Evolutionary conservation across 148 eudicot species (phyloP).

Genomic region (Arctostaphylos glauca): DNA sequence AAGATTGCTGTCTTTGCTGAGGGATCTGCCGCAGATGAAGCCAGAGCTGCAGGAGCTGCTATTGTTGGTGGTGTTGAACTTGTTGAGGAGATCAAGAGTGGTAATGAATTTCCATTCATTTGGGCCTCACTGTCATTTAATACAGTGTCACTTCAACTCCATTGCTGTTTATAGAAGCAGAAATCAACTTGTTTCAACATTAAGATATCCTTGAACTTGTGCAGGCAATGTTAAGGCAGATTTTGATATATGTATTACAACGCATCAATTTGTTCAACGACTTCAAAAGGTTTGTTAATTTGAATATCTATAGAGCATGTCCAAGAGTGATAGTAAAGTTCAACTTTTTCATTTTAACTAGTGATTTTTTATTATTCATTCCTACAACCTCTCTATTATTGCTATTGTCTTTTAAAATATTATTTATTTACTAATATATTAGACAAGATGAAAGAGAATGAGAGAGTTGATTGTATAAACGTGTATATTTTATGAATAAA

Average conservation of each 20-base stretch:
- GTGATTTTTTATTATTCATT: too few species aligned
- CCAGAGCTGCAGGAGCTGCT: slow-evolving; percentile 95
- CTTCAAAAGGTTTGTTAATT: slow-evolving; percentile 60
- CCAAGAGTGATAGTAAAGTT: too few species aligned
- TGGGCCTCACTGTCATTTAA: not conserved
- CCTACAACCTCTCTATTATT: too few species aligned
- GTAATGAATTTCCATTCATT: slow-evolving; percentile 27
- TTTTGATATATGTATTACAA: slow-evolving; percentile 90
- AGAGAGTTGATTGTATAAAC: too few species aligned
- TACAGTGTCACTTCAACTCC: not conserved
- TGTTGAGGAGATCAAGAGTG: slow-evolving; percentile 63
- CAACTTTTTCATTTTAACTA: too few species aligned
- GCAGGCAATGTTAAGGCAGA: slow-evolving; percentile 65
- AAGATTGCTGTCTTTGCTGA: slow-evolving; percentile 96
- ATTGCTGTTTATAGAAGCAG: not conserved
- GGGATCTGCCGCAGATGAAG: slow-evolving; percentile 93
- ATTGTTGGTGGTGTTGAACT: slow-evolving; percentile 86
- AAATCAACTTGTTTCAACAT: not conserved
- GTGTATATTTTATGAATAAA: too few species aligned
- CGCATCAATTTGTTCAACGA: slow-evolving; percentile 73
- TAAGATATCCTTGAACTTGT: slow-evolving; percentile 11
- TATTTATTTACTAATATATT: too few species aligned
- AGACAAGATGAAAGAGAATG: too few species aligned
- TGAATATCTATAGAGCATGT: not conserved
- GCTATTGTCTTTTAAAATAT: too few species aligned